Evolutionary conservation across 306 rosid species (phyloP), one percentile per base, ranked within the genome.

Genomic region (Prunus mongolica): DNA sequence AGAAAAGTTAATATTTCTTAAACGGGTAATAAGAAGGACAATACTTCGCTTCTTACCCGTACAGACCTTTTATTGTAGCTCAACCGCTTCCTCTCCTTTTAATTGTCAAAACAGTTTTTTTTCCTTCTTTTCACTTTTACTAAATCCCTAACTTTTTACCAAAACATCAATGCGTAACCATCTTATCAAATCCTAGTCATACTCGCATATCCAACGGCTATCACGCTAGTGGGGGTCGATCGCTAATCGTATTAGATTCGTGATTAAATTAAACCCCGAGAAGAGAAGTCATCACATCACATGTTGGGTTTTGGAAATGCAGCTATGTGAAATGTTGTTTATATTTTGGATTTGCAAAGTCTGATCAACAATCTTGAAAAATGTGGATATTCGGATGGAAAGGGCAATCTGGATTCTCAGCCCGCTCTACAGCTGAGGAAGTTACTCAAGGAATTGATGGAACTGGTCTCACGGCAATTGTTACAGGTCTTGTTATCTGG

Each of bases 351-450:
- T 8, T 24, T 4, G 5, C 11, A 60, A 0, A 4, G 32, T 24
- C 8, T 60, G 34, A 60, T 7, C 34, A 24, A 60, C 13, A 60
- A 24, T 27, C 25, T 58, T 9, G 30, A 28, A 27, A 60, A 9
- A 87, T 86, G 88, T 86, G 90, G 90, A 81, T 86, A 44, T 86
- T 86, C 69, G 82, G 90, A 15, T 50, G 82, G 80, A 86, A 79
- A 79, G 90, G 90, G 14, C 84, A 82, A n/a, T 86, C 90, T 81
- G 90, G 90, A 72, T 86, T 84, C 64, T 86, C 90, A 64, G 84
- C 80, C 34, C 66, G 84, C 55, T 84, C 90, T 19, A 84, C 90
- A 4, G 88, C 90, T 1, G 88, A 86, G 79, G 80, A 84, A 76
- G 90, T 86, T 46, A 84, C 88, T 3, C 80, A 73, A 51, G 90